Conservation (phyloP, 352 stramenopile species). For the Phytophthora colocasiae region DNA sequence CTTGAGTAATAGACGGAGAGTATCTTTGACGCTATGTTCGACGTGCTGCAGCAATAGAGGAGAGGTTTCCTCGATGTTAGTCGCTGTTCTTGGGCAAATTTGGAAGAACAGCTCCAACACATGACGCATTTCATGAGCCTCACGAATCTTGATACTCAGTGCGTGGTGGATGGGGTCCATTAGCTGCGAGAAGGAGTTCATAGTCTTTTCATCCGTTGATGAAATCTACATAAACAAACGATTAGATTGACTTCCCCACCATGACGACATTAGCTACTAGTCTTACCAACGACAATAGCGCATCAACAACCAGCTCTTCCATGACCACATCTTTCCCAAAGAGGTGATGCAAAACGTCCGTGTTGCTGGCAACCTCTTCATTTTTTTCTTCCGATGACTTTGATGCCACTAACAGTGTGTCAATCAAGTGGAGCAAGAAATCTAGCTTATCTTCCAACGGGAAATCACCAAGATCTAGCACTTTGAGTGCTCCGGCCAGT, state of each 20-base stretch:
- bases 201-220: slow-evolving; percentile 59
- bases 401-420: slow-evolving; percentile 51
- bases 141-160: slow-evolving; percentile 72
- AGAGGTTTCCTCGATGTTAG: slow-evolving; percentile 78
- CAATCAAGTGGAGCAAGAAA: slow-evolving; percentile 69
- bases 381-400: slow-evolving; percentile 27
- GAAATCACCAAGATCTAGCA: slow-evolving; percentile 65
- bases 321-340: slow-evolving; percentile 71
- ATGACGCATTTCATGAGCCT: slow-evolving; percentile 82
- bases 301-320: slow-evolving; percentile 77
- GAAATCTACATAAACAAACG: slow-evolving; percentile 41
- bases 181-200: slow-evolving; percentile 61
- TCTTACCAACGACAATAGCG: slow-evolving; percentile 62
- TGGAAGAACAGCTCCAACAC: slow-evolving; percentile 75
- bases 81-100: slow-evolving; percentile 76
- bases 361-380: slow-evolving; percentile 7
- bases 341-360: slow-evolving; percentile 65
- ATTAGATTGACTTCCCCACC: neutral
- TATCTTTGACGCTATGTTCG: slow-evolving; percentile 79
- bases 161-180: slow-evolving; percentile 70
- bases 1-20: slow-evolving; percentile 78
- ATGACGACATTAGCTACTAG: slow-evolving; percentile 42
- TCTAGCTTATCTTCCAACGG: slow-evolving; percentile 75
- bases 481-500: slow-evolving; percentile 68
- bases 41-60: slow-evolving; percentile 80